Evolutionary conservation across 2,329 filamentous ascomycete species (phyloP).

Genomic region (Ophiocordyceps australis): DNA sequence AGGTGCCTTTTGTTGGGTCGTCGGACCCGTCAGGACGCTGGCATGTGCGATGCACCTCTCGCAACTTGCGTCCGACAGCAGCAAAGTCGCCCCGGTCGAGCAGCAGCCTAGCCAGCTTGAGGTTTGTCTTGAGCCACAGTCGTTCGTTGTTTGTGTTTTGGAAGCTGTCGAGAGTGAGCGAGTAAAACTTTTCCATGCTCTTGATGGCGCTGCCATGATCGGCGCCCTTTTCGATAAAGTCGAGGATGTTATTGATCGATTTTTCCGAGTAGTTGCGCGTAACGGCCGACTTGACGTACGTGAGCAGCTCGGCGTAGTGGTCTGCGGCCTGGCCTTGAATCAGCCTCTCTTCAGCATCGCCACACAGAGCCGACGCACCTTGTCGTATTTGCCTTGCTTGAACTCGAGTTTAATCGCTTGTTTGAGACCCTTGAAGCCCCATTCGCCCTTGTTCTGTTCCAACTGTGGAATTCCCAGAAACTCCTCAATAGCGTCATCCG

Average conservation of each 20-base stretch:
- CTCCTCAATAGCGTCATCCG: conserved; percentile 76
- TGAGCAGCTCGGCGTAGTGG: conserved; percentile 88
- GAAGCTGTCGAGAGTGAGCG: conserved; percentile 81
- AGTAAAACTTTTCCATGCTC: conserved; percentile 91
- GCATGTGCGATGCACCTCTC: conserved; percentile 77
- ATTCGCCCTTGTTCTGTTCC: conserved; percentile 86
- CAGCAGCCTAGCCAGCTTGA: conserved; percentile 84
- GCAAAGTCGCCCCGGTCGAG: conserved; percentile 81
- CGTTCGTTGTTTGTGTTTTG: conserved; percentile 96
- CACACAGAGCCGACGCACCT: conserved; percentile 29
- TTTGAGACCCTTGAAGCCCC: conserved; percentile 96
- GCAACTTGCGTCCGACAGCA: conserved; percentile 63
- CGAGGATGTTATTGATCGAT: conserved; percentile 98
- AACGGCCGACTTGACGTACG: conserved; percentile 91
- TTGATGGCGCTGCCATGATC: conserved; percentile 50
- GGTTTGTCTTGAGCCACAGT: conserved; percentile 94
- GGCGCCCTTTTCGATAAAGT: conserved; percentile 87
- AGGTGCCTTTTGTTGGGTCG: conserved; percentile 90
- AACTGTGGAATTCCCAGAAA: conserved; percentile 76
- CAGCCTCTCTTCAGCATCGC: conserved; percentile 5
- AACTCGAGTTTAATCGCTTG: conserved; percentile 97
- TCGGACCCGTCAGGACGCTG: conserved; percentile 74
- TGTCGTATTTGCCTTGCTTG: conserved; percentile 70
- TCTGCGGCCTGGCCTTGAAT: conserved; percentile 49
- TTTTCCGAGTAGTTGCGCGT: conserved; percentile 98